Base-by-base conservation (phyloP, 2,329 filamentous ascomycete genomes). In the Epichloe coenophiala region DNA sequence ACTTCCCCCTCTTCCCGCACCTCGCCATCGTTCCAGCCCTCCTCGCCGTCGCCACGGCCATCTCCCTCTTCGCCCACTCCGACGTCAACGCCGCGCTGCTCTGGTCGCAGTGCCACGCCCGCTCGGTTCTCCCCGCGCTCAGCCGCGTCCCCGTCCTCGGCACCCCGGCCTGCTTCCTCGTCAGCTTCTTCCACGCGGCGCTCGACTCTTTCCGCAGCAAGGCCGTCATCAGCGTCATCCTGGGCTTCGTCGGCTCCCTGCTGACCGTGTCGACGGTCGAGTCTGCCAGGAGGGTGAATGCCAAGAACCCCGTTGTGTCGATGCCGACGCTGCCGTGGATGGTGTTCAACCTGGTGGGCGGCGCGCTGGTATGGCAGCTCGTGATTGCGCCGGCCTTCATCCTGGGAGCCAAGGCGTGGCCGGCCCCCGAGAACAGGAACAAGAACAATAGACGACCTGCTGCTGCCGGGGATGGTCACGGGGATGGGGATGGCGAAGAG, bases 41-140 rank as follows among this genome's bases (percentile, higher is more conserved):
- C 31, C 66, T 78, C 48, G 67, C 73, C 56, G 42, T 70, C 51
- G 59, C 65, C 40, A 75, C 73, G 4, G 62, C 63, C 31, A 50
- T 63, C 54, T 57, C 63, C 27, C 68, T 77, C 56, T 71, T 74
- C 55, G 51, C 65, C 33, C 68, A 73, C 60, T 68, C 69, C 41
- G 73, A 76, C 61, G 68, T 75, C 60, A 74, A 77, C 65, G 64
- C 71, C 50, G 68, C 71, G 17, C 64, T 76, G 54, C 71, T 78
- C 53, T 76, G 71, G 64, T 76, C 73, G 42, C 74, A 77, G 57
- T 78, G 75, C 62, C 70, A 76, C 59, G 65, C 75, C 2, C 70
- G 63, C 52, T 61, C 72, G 8, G 70, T 70, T 15, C 58, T 77
- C 21, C 71, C 71, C 11, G 64, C 48, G 17, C 59, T 78, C 21